A percentile compares a stretch with the other conserved stretches of the same genome.
Evolutionary conservation across 2,329 filamentous ascomycete species (phyloP).

Genomic region (Phaeosphaeria sp.): DNA sequence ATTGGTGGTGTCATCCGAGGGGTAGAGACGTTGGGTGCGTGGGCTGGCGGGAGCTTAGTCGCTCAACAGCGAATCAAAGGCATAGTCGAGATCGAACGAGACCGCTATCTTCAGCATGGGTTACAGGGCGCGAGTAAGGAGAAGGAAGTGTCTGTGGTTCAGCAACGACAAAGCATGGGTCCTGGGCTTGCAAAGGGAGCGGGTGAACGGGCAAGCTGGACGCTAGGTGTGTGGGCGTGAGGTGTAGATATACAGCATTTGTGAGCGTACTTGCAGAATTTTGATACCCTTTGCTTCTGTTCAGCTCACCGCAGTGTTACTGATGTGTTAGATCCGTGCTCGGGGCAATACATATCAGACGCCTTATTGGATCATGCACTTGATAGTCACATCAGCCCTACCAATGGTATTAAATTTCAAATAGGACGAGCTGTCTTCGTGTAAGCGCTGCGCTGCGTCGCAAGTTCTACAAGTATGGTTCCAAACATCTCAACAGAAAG

Average conservation of each 20-base stretch:
- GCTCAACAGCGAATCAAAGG: conserved; percentile 72
- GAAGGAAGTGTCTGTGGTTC: conserved; percentile 63
- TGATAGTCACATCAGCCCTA: too few relatives aligned
- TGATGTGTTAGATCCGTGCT: too few relatives aligned
- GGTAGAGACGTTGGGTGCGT: conserved; percentile 73
- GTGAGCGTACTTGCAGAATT: background rate
- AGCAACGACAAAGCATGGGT: conserved; percentile 69
- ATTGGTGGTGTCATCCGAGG: conserved; percentile 68
- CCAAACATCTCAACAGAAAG: too few relatives aligned
- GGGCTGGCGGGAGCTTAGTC: conserved; percentile 75
- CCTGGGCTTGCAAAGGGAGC: conserved; percentile 49
- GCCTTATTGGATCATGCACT: too few relatives aligned
- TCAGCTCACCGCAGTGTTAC: background rate
- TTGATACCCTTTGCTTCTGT: background rate
- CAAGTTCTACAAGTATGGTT: too few relatives aligned
- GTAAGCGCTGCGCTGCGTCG: too few relatives aligned
- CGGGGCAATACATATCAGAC: too few relatives aligned
- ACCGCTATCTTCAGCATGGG: conserved; percentile 74
- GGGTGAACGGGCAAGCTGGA: conserved; percentile 48
- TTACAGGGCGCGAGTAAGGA: conserved; percentile 66
- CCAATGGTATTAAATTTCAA: too few relatives aligned
- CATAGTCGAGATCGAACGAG: conserved; percentile 73
- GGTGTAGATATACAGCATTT: background rate
- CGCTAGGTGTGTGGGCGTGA: conserved; percentile 48
- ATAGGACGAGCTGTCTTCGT: too few relatives aligned